Evolutionary conservation across 2,329 filamentous ascomycete species (phyloP).

Genomic region (Shiraia sp.): DNA sequence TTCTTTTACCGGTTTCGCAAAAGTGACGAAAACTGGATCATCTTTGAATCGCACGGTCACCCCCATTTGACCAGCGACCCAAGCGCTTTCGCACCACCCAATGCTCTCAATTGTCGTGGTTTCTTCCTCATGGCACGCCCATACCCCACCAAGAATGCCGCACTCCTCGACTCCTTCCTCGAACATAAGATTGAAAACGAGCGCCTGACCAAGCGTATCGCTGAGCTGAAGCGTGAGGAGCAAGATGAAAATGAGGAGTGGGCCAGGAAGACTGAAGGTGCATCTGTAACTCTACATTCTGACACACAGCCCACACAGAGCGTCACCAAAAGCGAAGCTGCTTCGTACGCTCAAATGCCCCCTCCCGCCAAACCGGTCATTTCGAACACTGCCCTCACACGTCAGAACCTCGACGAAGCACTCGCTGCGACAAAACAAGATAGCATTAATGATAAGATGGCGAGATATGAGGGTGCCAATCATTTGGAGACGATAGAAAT

Average conservation of each 20-base stretch:
- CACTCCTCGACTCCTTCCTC: slow-evolving; percentile 85
- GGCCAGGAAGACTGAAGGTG: slow-evolving; percentile 59
- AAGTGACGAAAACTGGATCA: slow-evolving; percentile 72
- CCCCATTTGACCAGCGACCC: slow-evolving; percentile 78
- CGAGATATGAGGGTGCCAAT: slow-evolving; percentile 71
- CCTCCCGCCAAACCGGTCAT: slow-evolving; percentile 66
- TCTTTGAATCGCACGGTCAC: slow-evolving; percentile 92
- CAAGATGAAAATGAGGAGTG: slow-evolving; percentile 75
- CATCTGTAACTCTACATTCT: slow-evolving; percentile 47
- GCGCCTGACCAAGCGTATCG: slow-evolving; percentile 79
- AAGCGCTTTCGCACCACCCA: slow-evolving; percentile 65
- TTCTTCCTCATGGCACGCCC: slow-evolving; percentile 93
- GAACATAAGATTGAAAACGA: slow-evolving; percentile 98
- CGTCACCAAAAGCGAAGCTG: slow-evolving; percentile 40
- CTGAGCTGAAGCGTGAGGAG: slow-evolving; percentile 83
- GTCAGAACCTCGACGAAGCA: slow-evolving; percentile 78
- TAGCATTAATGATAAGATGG: slow-evolving; percentile 83
- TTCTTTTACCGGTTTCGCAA: slow-evolving; percentile 85
- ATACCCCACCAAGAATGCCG: slow-evolving; percentile 86
- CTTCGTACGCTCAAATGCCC: slow-evolving; percentile 61
- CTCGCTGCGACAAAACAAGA: slow-evolving; percentile 69
- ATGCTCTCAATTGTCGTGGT: slow-evolving; percentile 71
- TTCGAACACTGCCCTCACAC: slow-evolving; percentile 71
- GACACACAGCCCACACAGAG: slow-evolving; percentile 45
- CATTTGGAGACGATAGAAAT: slow-evolving; percentile 91